Evolutionary conservation across 192 early-diverging fungal genomes (phyloP), one percentile per base, ranked within the genome.

Genomic region (Entrophospora sp.): DNA sequence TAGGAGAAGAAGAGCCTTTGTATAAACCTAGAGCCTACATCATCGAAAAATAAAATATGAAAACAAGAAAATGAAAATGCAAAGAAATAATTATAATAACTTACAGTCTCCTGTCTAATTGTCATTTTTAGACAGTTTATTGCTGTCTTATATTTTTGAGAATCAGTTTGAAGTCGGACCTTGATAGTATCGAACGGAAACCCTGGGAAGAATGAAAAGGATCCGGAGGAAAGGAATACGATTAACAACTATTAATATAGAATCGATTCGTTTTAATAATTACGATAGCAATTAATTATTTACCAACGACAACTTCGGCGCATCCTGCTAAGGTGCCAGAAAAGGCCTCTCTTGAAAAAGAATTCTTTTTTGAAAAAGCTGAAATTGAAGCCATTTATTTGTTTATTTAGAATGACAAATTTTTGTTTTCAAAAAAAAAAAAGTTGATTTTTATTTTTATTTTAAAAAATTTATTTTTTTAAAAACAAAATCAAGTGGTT

Each of bases 171-270:
- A n/a, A 87, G 69, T 31, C 81, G 79, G 31, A 87, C 85, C 73
- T 86, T 83, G 35, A 87, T 46, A 12, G 83, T 87, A 63, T 85
- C 86, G 64, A 85, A 85, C 3, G 85, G 83, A 63, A 87, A 83
- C 16, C 86, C 83, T 73, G 52, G n/a, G 48, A 31, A 36, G 8
- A 27, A 46, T 3, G 27, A 8, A 30, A 46, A n/a, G 9, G 28
- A 4, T 14, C 2, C 8, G 1, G 16, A 59, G 18, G 65, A 56
- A n/a, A 28, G 45, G 18, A 18, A 62, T 46, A 40, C 27, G 48
- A 16, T 13, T n/a, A 48, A 34, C 35, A 2, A 59, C 22, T 14
- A 38, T 34, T 13, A 12, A 20, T 34, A 31, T 59, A 18, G 13
- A 43, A 5, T 34, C 31, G 32, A 24, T 30, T 66, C 14, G 6